Evolutionary conservation across 164 flowering plant genomes (phyloP), one percentile per base, ranked within the genome.

Genomic region (Piper betle): DNA sequence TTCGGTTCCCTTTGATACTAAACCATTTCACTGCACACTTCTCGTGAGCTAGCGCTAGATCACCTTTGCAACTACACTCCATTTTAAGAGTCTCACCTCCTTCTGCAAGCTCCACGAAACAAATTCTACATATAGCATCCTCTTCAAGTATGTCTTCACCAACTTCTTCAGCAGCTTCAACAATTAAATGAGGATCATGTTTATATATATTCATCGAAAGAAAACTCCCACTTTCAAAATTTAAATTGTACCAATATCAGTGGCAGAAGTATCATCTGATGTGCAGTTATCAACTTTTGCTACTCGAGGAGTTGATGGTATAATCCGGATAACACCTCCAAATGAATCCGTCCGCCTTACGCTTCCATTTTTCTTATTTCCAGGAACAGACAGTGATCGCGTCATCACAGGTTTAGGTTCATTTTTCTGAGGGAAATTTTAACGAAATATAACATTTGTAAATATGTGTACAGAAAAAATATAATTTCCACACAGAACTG

Each of bases 41-140:
- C 64, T 77, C 66, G 71, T 88, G 96, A 42, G 96, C 88, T 70
- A 88, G 88, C 59, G 96, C 91, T 64, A 88, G 96, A 62, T 85
- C 96, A 41, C 91, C 91, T 75, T 84, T 88, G 78, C 96, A 88
- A 67, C 96, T 84, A 66, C 96, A 88, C 64, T 85, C 88, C 85
- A 88, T 63, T 77, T 84, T 85, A 52, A 88, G 80, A 38, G 88
- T 84, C 62, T 79, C 85, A 53, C 91, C 91, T 41, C 85, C 91
- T 79, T 84, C 96, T 39, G 71, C 68, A 46, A 88, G 83, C 71
- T 88, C 96, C 66, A 88, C 74, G 17, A 82, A 77, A 77, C 96
- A 87, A 59, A 87, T 87, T 71, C 96, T 75, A 66, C 96, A 87
- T 41, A 85, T 89, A 48, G 96, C 91, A 60, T 87, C 91, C 71